These are phyloP conservation scores for Coccinonectria pachysandricola DNA, from an alignment of 2,329 filamentous ascomycete species.

Conservation along the genomic window DNA sequence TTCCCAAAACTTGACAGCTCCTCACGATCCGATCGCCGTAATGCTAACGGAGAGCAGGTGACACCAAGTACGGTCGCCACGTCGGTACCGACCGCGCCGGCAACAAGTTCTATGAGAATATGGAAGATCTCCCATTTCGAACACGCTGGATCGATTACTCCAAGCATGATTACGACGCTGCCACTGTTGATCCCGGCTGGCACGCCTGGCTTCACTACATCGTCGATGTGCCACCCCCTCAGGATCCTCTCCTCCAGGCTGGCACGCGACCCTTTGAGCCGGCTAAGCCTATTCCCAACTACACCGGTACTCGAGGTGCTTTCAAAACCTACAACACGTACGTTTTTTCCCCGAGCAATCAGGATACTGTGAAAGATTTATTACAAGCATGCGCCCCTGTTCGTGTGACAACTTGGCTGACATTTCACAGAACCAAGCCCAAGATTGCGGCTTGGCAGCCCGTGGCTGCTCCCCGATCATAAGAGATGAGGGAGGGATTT, in stretches of 20 bases:
- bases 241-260: conserved; percentile 62
- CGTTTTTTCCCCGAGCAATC: conserved; percentile 28
- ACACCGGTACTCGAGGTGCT: conserved; percentile 65
- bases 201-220: conserved; percentile 95
- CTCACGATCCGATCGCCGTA: no score
- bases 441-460: conserved; percentile 47
- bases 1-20: background rate
- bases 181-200: conserved; percentile 92
- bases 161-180: conserved; percentile 69
- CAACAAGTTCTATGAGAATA: conserved; percentile 97
- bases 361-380: no score
- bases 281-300: conserved; percentile 58
- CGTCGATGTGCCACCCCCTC: conserved; percentile 73
- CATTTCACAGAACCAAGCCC: conserved; percentile 34
- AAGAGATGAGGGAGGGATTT: conserved; percentile 6
- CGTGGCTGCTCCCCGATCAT: conserved; percentile 25
- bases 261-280: conserved; percentile 67
- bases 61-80: conserved; percentile 87
- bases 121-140: conserved; percentile 87
- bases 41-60: no score
- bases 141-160: conserved; percentile 98
- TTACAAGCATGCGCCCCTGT: no score
- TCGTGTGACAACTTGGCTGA: conserved; percentile 9
- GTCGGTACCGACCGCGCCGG: conserved; percentile 82
- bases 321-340: conserved; percentile 95